Evolutionary conservation across 2,329 filamentous ascomycete genomes (phyloP).

Genomic region (Aspergillus tubingensis): DNA sequence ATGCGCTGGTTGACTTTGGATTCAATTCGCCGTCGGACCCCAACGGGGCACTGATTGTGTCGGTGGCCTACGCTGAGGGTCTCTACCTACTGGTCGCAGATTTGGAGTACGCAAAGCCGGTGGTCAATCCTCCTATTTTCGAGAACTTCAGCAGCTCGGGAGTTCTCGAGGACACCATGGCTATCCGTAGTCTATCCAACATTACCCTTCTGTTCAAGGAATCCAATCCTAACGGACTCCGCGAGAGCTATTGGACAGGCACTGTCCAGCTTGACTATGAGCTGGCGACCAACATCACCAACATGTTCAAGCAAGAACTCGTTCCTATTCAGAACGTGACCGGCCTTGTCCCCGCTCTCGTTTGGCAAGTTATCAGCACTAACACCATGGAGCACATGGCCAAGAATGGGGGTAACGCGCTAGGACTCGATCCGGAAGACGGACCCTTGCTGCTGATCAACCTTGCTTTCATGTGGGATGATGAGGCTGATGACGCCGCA

Average conservation of each 20-base stretch:
- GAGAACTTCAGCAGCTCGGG: constrained; percentile 38
- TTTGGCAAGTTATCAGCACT: constrained; percentile 38
- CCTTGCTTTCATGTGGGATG: constrained; percentile 33
- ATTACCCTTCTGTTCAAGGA: constrained; percentile 39
- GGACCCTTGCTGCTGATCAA: constrained; percentile 26
- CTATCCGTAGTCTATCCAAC: constrained; percentile 30
- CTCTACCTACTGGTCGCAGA: constrained; percentile 33
- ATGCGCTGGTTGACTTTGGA: constrained; percentile 36
- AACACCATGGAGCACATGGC: constrained; percentile 32
- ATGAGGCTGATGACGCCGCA: constrained; percentile 32
- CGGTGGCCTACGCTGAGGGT: constrained; percentile 30
- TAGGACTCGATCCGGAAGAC: constrained; percentile 2
- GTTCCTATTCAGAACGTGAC: not conserved
- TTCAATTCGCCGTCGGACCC: constrained; percentile 26
- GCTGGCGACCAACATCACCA: constrained; percentile 25
- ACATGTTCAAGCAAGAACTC: constrained; percentile 8
- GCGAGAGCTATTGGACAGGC: constrained; percentile 37
- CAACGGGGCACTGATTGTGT: constrained; percentile 39
- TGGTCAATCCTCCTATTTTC: constrained; percentile 39
- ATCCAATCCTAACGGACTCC: constrained; percentile 35
- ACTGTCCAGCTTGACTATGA: constrained; percentile 34
- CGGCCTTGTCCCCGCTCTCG: constrained; percentile 17
- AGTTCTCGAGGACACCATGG: constrained; percentile 32
- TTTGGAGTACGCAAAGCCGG: constrained; percentile 44
- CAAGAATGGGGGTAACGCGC: constrained; percentile 20